A percentile compares a stretch with the other conserved stretches of the same genome.
phyloP scores from a whole-genome alignment of 169 alveolate genomes.

The Eimeria praecox region DNA sequence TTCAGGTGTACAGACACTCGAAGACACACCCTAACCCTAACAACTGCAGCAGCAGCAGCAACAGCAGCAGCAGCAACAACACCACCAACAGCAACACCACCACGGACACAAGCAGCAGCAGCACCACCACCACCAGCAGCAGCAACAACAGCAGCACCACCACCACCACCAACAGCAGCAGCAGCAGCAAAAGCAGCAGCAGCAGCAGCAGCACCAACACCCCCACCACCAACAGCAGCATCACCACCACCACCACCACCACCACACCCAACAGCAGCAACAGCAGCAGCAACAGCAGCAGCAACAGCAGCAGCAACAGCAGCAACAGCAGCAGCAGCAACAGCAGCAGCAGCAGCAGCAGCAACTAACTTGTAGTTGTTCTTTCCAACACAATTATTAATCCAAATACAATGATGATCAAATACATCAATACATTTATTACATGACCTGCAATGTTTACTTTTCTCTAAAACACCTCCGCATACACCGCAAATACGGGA shows the following conservation, averaged over 20 bases:
- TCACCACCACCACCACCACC: neutral
- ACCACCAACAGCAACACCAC: neutral
- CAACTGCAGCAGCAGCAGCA: neutral
- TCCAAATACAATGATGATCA: slow-evolving; percentile 95
- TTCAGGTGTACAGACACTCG: neutral
- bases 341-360: slow-evolving; percentile 18
- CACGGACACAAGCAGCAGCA: neutral
- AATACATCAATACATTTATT: slow-evolving; percentile 90
- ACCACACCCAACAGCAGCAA: neutral
- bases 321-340: neutral
- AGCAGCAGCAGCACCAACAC: slow-evolving; percentile 44
- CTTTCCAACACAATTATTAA: slow-evolving; percentile 93
- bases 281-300: neutral
- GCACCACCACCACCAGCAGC: neutral
- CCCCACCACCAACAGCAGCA: too few species aligned
- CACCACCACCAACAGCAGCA: neutral
- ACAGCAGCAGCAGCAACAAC: neutral
- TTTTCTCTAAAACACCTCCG: slow-evolving; percentile 56
- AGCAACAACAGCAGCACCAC: neutral
- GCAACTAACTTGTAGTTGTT: slow-evolving; percentile 84
- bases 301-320: slow-evolving; percentile 41
- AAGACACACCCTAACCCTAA: neutral
- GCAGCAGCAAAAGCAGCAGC: neutral
- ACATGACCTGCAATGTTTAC: slow-evolving; percentile 91
- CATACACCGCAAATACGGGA: slow-evolving; percentile 43